Conservation (phyloP, 2,329 filamentous ascomycete species). For the Aspergillus sp. region DNA sequence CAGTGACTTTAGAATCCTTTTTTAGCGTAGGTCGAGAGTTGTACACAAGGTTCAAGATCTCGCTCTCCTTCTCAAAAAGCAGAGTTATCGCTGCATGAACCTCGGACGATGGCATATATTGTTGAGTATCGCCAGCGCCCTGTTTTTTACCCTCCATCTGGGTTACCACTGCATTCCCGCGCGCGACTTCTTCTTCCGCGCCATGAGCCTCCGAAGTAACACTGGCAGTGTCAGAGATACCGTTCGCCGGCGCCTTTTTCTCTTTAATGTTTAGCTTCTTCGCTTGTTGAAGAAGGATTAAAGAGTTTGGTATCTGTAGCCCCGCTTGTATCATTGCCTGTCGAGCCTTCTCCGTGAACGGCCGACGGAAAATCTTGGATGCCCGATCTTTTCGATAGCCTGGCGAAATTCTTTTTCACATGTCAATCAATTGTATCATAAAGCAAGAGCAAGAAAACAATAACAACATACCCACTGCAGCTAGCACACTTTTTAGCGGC, state of each 20-base stretch:
- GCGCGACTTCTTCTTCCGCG: constrained; percentile 58
- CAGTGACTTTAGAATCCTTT: constrained; percentile 58
- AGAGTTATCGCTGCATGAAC: constrained; percentile 75
- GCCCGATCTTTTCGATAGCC: constrained; percentile 84
- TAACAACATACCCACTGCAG: constrained; percentile 53
- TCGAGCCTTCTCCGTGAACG: constrained; percentile 71
- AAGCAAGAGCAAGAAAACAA: neutral
- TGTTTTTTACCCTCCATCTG: constrained; percentile 36
- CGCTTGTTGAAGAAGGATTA: constrained; percentile 59
- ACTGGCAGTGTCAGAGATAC: constrained; percentile 52
- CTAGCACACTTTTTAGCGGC: constrained; percentile 68
- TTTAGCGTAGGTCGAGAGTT: constrained; percentile 68
- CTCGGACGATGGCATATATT: constrained; percentile 80
- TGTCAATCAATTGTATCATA: constrained; percentile 17
- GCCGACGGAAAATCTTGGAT: constrained; percentile 90
- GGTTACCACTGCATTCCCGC: constrained; percentile 49
- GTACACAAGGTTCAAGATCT: constrained; percentile 82
- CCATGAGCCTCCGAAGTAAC: constrained; percentile 56
- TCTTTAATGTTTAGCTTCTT: constrained; percentile 38
- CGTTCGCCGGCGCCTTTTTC: constrained; percentile 28
- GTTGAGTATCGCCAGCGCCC: constrained; percentile 52
- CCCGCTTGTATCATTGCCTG: constrained; percentile 71
- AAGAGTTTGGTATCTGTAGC: constrained; percentile 68
- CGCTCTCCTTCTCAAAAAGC: constrained; percentile 83
- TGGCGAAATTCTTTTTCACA: constrained; percentile 66